A percentile compares a stretch with the other conserved stretches of the same genome.
Conservation (phyloP, 1,284 basidiomycete species). For the Irpex lacteus region DNA sequence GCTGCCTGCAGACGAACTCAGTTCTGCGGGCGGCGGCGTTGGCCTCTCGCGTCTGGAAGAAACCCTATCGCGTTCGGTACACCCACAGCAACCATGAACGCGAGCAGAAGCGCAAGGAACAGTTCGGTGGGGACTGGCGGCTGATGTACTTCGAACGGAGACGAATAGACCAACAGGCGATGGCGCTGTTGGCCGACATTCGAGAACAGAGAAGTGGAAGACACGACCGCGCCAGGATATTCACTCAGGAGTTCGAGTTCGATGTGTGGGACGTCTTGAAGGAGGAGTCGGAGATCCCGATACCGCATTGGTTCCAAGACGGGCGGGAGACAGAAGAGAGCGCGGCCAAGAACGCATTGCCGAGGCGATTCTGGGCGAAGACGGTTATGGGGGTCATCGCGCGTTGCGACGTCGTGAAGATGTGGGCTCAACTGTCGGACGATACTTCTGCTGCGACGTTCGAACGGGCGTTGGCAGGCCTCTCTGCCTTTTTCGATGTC, state of each 20-base stretch:
- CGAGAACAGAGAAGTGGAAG: slow-evolving; percentile 31
- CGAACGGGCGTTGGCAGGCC: slow-evolving; percentile 44
- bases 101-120: slow-evolving; percentile 34
- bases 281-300: slow-evolving; percentile 32
- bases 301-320: slow-evolving; percentile 32
- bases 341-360: slow-evolving; percentile 29
- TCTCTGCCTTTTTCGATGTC: slow-evolving; percentile 56
- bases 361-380: slow-evolving; percentile 54
- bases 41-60: slow-evolving; percentile 41
- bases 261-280: slow-evolving; percentile 56
- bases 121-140: slow-evolving; percentile 39
- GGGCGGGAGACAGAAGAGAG: background rate
- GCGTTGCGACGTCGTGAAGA: slow-evolving; percentile 38
- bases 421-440: slow-evolving; percentile 32
- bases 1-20: slow-evolving; percentile 26
- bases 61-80: slow-evolving; percentile 48
- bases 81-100: slow-evolving; percentile 33
- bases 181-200: slow-evolving; percentile 40
- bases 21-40: slow-evolving; percentile 29
- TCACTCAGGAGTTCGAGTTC: slow-evolving; percentile 32
- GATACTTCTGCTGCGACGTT: slow-evolving; percentile 25
- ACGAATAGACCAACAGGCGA: slow-evolving; percentile 40
- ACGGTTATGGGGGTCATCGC: slow-evolving; percentile 43
- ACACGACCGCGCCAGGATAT: slow-evolving; percentile 31
- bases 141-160: slow-evolving; percentile 43